Evolutionary conservation across 805 yeast species (phyloP).

Genomic region (Zygosaccharomyces pseudorouxii): DNA sequence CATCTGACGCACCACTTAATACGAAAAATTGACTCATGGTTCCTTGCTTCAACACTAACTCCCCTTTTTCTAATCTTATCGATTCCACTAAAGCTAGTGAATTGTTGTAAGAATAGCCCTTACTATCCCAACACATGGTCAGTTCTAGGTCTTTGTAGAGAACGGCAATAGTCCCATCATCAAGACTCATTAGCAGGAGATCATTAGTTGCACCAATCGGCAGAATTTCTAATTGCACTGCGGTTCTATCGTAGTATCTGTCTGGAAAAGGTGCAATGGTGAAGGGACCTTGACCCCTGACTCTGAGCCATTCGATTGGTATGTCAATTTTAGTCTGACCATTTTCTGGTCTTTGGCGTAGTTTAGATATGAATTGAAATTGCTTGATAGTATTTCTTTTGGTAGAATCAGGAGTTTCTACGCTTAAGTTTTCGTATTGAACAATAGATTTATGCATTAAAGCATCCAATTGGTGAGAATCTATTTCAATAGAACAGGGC

Average conservation of each 20-base stretch:
- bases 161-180: constrained; percentile 30
- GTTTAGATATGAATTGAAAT: constrained; percentile 35
- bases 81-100: constrained; percentile 25
- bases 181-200: constrained; percentile 25
- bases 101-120: constrained; percentile 22
- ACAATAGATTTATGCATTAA: constrained; percentile 28
- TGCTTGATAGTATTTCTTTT: constrained; percentile 34
- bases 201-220: constrained; percentile 27
- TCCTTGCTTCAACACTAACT: constrained; percentile 1
- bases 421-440: constrained; percentile 19
- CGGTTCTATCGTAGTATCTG: constrained; percentile 44
- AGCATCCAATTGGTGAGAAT: constrained; percentile 30
- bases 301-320: constrained; percentile 8
- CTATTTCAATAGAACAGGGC: constrained; percentile 35
- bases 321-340: background rate
- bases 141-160: constrained; percentile 33
- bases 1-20: background rate
- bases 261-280: constrained; percentile 52
- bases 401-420: constrained; percentile 15
- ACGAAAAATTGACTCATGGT: constrained; percentile 10
- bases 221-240: constrained; percentile 34
- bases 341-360: constrained; percentile 28
- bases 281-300: constrained; percentile 49
- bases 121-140: constrained; percentile 38
- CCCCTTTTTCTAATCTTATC: constrained; percentile 8